Evolutionary conservation across 371 early-diverging fungal genomes (phyloP), one percentile per base, ranked within the genome.

Genomic region (Conidiobolus incongruus): DNA sequence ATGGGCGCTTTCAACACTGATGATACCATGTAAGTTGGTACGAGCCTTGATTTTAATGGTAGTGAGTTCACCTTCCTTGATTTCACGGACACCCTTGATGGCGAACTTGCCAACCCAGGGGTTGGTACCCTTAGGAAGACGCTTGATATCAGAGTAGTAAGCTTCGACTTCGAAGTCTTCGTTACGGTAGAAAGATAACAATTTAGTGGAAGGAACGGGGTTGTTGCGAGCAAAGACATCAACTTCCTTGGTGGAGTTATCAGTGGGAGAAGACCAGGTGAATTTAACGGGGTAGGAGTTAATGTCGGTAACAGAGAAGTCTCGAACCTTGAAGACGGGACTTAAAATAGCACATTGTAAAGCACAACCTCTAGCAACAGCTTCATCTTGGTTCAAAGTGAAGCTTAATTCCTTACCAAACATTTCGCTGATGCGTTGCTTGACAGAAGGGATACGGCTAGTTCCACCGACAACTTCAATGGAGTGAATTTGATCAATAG

Each of bases 371-470:
- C 91, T 81, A 31, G 94, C 80, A 50, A 86, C 73, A 35, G 92
- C 92, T 63, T 96, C 96, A 54, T 96, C 96, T 61, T 86, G 86
- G 75, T 96, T 96, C 46, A 96, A 68, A 41, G 92, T 92, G 53
- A 80, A 79, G 26, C 88, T 74, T 50, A 88, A 69, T 44, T 83
- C 81, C 60, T 75, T 77, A 34, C 67, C 68, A 54, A 95, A 83
- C 67, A 78, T 75, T 44, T 78, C 68, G 54, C 75, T 58, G 53
- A 95, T 66, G 38, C 73, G 69, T 47, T 79, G 69, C 78, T 92
- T 92, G 54, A 95, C 75, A 24, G 81, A 72, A 32, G 93, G 93
- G 45, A 95, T 74, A 70, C 96, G 89, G 49, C 82, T 86, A 45
- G 77, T 72, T 29, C 96, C 96, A 61, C 96, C 93, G n/a, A 90